These are phyloP conservation scores for Harrya chromipes DNA, from an alignment of 768 basidiomycete species.

Conservation along the genomic window DNA sequence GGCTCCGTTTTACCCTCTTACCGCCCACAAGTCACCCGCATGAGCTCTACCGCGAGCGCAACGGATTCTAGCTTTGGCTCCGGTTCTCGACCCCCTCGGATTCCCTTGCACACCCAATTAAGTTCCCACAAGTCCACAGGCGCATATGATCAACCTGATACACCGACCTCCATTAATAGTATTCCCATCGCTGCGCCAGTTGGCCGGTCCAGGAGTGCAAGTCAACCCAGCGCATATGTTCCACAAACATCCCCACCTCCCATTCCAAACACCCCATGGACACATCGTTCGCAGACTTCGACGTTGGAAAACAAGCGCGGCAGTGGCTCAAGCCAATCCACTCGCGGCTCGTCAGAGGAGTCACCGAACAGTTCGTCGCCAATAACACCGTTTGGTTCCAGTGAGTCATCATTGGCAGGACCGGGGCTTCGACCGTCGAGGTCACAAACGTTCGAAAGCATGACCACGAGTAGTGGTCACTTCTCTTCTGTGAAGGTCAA, in stretches of 20 bases:
- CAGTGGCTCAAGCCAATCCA: constrained; percentile 82
- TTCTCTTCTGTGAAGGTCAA: constrained; percentile 77
- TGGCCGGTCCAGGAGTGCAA: constrained; percentile 71
- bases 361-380: constrained; percentile 86
- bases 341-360: constrained; percentile 73
- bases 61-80: constrained; percentile 38
- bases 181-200: constrained; percentile 30
- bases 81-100: constrained; percentile 40
- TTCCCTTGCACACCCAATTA: constrained; percentile 60
- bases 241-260: constrained; percentile 53
- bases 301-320: constrained; percentile 61
- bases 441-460: constrained; percentile 51
- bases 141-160: constrained; percentile 47
- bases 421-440: constrained; percentile 52
- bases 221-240: constrained; percentile 71
- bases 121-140: constrained; percentile 60
- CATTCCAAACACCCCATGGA: constrained; percentile 51
- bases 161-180: constrained; percentile 33
- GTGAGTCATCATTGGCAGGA: constrained; percentile 71
- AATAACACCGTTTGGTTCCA: constrained; percentile 87
- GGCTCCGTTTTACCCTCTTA: constrained; percentile 22
- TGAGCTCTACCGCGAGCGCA: constrained; percentile 43
- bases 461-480: constrained; percentile 30
- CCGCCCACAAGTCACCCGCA: constrained; percentile 46
- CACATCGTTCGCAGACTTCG: constrained; percentile 41